A percentile compares a stretch with the other conserved stretches of the same genome.
phyloP scores from a whole-genome alignment of 2,329 filamentous ascomycete genomes.

The Leptographium galeiforme region DNA sequence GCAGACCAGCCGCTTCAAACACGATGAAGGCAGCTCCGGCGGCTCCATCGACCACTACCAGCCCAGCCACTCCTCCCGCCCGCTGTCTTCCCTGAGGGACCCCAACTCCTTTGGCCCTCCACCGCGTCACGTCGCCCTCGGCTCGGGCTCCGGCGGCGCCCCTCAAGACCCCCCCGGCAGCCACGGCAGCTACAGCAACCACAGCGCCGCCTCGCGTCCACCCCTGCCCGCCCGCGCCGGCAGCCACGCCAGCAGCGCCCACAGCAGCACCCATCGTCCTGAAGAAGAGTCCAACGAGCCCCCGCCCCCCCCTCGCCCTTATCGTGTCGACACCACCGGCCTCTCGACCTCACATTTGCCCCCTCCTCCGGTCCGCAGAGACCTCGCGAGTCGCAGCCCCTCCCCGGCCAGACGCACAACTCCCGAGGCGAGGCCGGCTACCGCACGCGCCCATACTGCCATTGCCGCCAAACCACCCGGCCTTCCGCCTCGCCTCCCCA shows the following conservation, averaged over 20 bases:
- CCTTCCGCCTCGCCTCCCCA: slow-evolving; percentile 29
- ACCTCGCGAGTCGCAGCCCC: slow-evolving; percentile 21
- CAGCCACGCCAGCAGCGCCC: slow-evolving; percentile 4
- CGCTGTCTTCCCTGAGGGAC: slow-evolving; percentile 60
- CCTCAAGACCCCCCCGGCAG: slow-evolving; percentile 13
- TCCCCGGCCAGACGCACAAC: slow-evolving; percentile 12
- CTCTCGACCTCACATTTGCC: slow-evolving; percentile 56
- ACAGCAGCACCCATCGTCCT: slow-evolving; percentile 1
- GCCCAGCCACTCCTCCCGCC: slow-evolving; percentile 33
- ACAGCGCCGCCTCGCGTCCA: background rate
- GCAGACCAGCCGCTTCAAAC: slow-evolving; percentile 15
- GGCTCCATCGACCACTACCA: slow-evolving; percentile 14
- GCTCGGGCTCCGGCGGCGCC: slow-evolving; percentile 10
- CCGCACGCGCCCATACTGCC: background rate
- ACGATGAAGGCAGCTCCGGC: slow-evolving; percentile 12
- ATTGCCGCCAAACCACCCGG: background rate
- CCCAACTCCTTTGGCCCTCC: slow-evolving; percentile 69
- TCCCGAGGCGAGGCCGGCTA: too few relatives aligned
- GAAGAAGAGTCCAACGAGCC: slow-evolving; percentile 21
- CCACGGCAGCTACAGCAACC: slow-evolving; percentile 11
- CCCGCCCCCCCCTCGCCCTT: slow-evolving; percentile 46
- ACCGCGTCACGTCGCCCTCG: slow-evolving; percentile 43
- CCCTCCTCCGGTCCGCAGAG: slow-evolving; percentile 49
- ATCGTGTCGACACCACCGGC: slow-evolving; percentile 56
- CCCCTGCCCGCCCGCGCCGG: slow-evolving; percentile 9